Evolutionary conservation across 108 stramenopile genomes (phyloP).

Genomic region (Cylindrotheca closterium): DNA sequence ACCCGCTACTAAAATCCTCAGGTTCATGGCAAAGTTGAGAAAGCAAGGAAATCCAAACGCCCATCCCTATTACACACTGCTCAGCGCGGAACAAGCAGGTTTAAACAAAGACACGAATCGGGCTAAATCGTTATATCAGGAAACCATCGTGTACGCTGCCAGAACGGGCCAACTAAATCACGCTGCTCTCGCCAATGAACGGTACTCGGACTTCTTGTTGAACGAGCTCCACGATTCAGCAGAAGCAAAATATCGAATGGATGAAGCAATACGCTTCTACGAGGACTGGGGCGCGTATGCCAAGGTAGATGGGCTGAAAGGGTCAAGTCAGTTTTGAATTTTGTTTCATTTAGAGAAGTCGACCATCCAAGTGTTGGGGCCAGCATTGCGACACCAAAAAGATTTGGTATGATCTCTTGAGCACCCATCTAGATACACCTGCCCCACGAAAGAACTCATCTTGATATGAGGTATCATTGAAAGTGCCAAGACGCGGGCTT

Average conservation of each 20-base stretch:
- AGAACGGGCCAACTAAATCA: slow-evolving; percentile 4
- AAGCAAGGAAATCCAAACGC: slow-evolving; percentile 24
- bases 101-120: not conserved
- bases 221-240: not conserved
- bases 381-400: too few species aligned
- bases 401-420: too few species aligned
- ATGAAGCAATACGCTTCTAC: slow-evolving; percentile 3
- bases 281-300: slow-evolving; percentile 16
- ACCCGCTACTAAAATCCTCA: not conserved
- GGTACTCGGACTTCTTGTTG: slow-evolving; percentile 1
- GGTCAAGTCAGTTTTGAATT: too few species aligned
- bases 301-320: slow-evolving; percentile 8
- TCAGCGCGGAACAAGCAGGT: slow-evolving; percentile 7
- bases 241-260: slow-evolving; percentile 7
- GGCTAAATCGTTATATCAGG: slow-evolving; percentile 9
- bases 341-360: too few species aligned
- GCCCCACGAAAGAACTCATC: too few species aligned
- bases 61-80: slow-evolving; percentile 3
- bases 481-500: too few species aligned
- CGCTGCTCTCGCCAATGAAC: slow-evolving; percentile 17
- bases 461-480: too few species aligned
- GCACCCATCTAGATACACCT: too few species aligned
- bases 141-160: slow-evolving; percentile 1
- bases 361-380: too few species aligned
- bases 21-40: slow-evolving; percentile 13